phyloP scores from a whole-genome alignment of 2,329 filamentous ascomycete species.

The Pseudogymnoascus sp. region DNA sequence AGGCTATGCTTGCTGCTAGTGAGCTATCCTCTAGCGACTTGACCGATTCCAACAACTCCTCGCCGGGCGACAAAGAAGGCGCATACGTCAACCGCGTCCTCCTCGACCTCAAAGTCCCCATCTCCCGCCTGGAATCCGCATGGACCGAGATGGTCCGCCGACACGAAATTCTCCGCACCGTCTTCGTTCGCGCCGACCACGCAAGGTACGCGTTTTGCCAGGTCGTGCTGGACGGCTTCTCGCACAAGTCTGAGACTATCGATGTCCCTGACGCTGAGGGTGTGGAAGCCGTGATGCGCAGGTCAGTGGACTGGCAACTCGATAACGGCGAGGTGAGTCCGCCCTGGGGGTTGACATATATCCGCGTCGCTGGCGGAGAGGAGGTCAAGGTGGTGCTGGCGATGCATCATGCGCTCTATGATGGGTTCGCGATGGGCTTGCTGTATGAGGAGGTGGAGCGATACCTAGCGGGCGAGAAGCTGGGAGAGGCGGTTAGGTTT shows the following conservation, averaged over 20 bases:
- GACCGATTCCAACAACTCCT: background rate
- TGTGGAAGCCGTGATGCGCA: background rate
- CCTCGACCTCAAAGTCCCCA: constrained; percentile 48
- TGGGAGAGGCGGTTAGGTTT: constrained; percentile 49
- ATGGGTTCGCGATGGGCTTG: constrained; percentile 66
- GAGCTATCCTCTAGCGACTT: constrained; percentile 27
- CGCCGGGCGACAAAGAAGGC: constrained; percentile 25
- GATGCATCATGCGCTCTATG: constrained; percentile 79
- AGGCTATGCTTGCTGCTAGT: constrained; percentile 69
- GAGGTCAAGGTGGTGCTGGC: constrained; percentile 20
- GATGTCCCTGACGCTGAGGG: background rate
- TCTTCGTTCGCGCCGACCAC: constrained; percentile 60
- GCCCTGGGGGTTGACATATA: constrained; percentile 21
- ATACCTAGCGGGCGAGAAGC: constrained; percentile 38
- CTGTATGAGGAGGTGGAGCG: constrained; percentile 65
- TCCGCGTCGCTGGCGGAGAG: background rate
- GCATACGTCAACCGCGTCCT: constrained; percentile 68
- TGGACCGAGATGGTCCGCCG: constrained; percentile 58
- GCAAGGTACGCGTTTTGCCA: constrained; percentile 60
- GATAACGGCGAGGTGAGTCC: background rate
- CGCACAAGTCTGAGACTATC: background rate
- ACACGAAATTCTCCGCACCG: constrained; percentile 72
- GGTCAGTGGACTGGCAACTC: background rate
- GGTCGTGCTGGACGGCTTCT: constrained; percentile 50
- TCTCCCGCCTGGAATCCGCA: constrained; percentile 43